Conservation (phyloP, 1,139 yeast genomes). For the Pneumocystis wakefieldiae region DNA sequence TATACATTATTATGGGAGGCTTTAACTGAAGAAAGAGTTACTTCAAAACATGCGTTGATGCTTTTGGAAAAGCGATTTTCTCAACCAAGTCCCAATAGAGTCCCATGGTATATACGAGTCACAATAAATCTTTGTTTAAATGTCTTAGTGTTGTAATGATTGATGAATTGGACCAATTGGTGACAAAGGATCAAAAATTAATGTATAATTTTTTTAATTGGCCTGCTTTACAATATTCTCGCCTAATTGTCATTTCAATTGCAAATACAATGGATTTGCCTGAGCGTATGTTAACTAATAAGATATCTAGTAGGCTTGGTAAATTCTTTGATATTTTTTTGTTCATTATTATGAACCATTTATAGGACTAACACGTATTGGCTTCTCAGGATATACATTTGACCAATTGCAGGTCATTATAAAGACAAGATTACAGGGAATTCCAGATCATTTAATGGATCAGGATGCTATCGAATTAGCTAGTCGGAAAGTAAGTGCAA, state of each 20-base stretch:
- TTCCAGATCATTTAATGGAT: conserved; percentile 33
- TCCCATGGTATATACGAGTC: conserved; percentile 9
- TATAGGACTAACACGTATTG: conserved; percentile 49
- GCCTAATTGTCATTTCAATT: conserved; percentile 74
- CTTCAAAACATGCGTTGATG: conserved; percentile 48
- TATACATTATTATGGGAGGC: conserved; percentile 73
- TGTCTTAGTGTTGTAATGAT: conserved; percentile 49
- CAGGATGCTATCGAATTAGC: conserved; percentile 82
- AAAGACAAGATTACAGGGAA: conserved; percentile 46
- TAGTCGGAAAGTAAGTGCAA: conserved; percentile 85
- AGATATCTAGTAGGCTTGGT: conserved; percentile 83
- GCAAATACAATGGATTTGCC: conserved; percentile 98
- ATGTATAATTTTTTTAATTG: conserved; percentile 95
- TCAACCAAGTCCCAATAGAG: conserved; percentile 21
- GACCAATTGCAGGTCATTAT: conserved; percentile 66
- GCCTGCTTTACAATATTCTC: conserved; percentile 76
- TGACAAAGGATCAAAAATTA: conserved; percentile 69
- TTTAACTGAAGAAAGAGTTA: conserved; percentile 46
- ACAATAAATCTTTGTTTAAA: neutral
- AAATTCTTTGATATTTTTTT: neutral
- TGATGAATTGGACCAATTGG: conserved; percentile 88
- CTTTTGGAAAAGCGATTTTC: conserved; percentile 41
- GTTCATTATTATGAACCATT: neutral
- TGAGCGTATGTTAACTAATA: conserved; percentile 71
- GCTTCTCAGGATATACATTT: conserved; percentile 77